These are phyloP conservation scores for Populus hybrid DNA, from an alignment of 441 rosid species.

Conservation along the genomic window DNA sequence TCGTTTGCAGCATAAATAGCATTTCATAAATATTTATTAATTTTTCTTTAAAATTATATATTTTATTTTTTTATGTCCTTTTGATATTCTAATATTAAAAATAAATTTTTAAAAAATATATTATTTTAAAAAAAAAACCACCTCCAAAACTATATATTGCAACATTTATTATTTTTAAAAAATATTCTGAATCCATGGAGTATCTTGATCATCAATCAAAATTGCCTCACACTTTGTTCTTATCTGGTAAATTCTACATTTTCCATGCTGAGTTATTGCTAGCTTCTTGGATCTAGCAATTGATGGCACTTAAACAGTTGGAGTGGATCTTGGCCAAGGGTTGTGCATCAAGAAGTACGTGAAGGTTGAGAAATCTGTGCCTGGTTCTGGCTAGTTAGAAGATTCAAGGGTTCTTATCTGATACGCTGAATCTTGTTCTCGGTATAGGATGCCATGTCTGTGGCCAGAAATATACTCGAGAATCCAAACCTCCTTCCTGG, in stretches of 20 bases:
- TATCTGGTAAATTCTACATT: neutral
- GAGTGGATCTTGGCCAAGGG: slow-evolving; percentile 92
- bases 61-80: accelerated
- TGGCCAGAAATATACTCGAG: slow-evolving; percentile 85
- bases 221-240: neutral
- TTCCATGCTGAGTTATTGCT: neutral
- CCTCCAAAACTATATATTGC: too few species aligned
- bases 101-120: too few species aligned
- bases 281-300: slow-evolving; percentile 73
- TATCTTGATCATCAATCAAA: neutral
- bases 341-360: slow-evolving; percentile 81
- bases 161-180: too few species aligned
- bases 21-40: too few species aligned
- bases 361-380: slow-evolving; percentile 76
- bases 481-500: slow-evolving; percentile 72
- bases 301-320: slow-evolving; percentile 67
- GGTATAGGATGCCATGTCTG: slow-evolving; percentile 82
- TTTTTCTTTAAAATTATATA: too few species aligned
- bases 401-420: slow-evolving; percentile 72
- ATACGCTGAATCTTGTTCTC: slow-evolving; percentile 17
- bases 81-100: accelerated
- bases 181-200: neutral
- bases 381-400: slow-evolving; percentile 77
- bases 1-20: too few species aligned
- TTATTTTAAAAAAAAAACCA: too few species aligned